Evolutionary conservation across 2,329 filamentous ascomycete species (phyloP).

Genomic region (Calonectria pseudoreteaudii): DNA sequence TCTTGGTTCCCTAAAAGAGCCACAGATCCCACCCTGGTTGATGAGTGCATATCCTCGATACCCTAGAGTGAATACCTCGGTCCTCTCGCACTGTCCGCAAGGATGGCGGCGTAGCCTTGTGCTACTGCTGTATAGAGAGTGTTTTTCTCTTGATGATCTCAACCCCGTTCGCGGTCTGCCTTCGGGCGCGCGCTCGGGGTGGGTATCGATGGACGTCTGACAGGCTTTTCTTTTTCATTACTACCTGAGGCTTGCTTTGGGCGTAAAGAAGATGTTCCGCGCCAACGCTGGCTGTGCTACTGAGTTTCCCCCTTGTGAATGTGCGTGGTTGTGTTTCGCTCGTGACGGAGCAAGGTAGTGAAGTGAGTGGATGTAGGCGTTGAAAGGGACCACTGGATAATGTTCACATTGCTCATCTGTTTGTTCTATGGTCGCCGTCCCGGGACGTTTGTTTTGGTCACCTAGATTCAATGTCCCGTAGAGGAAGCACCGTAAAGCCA

Average conservation of each 20-base stretch:
- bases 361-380: too few species aligned
- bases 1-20: constrained; percentile 1
- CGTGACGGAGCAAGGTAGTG: too few species aligned
- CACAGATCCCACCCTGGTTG: constrained; percentile 1
- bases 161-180: background rate
- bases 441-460: too few species aligned
- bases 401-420: background rate
- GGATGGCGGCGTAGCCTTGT: background rate
- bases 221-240: background rate
- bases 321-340: background rate
- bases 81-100: background rate
- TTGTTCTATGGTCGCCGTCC: background rate
- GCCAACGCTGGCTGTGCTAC: too few species aligned
- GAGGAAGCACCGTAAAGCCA: background rate
- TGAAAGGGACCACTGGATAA: background rate
- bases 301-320: too few species aligned
- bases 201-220: background rate
- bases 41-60: background rate
- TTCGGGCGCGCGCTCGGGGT: background rate
- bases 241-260: background rate
- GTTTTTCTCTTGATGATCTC: constrained; percentile 1
- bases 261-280: background rate
- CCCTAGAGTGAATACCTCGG: background rate
- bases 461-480: background rate
- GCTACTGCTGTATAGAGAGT: background rate